phyloP scores from a whole-genome alignment of 805 yeast genomes.

The Wickerhamiella shivajii region DNA sequence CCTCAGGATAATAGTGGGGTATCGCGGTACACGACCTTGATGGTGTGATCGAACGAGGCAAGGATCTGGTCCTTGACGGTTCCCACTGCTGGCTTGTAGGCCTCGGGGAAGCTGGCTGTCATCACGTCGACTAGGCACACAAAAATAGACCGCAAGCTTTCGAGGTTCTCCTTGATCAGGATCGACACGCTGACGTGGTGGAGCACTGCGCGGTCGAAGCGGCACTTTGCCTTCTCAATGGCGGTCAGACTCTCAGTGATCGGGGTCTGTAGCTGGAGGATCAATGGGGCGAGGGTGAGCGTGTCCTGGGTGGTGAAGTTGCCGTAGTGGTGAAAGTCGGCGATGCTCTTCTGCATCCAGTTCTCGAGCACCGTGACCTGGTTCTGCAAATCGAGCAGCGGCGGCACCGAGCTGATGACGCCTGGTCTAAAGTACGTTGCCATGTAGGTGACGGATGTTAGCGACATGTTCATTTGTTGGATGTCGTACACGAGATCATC shows the following conservation, averaged over 20 bases:
- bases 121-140: not conserved
- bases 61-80: not conserved
- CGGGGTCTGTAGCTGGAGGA: not conserved
- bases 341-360: constrained; percentile 10
- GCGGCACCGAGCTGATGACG: constrained; percentile 8
- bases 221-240: not conserved
- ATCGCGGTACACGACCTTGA: constrained; percentile 1
- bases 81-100: not conserved
- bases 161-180: not conserved
- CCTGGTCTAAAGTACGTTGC: constrained; percentile 8
- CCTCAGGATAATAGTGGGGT: not conserved
- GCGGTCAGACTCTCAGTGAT: not conserved
- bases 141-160: not conserved
- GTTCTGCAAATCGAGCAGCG: constrained; percentile 9
- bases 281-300: not conserved
- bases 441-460: constrained; percentile 1
- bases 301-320: not conserved
- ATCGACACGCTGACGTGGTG: not conserved
- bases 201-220: constrained; percentile 1
- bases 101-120: not conserved
- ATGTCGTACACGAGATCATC: constrained; percentile 12
- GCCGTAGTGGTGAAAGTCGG: constrained; percentile 10
- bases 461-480: constrained; percentile 1
- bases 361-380: constrained; percentile 8
- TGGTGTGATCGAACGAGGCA: not conserved